Evolutionary conservation across 768 basidiomycete species (phyloP), one percentile per base, ranked within the genome.

Genomic region (Boletus pseudopeckii): DNA sequence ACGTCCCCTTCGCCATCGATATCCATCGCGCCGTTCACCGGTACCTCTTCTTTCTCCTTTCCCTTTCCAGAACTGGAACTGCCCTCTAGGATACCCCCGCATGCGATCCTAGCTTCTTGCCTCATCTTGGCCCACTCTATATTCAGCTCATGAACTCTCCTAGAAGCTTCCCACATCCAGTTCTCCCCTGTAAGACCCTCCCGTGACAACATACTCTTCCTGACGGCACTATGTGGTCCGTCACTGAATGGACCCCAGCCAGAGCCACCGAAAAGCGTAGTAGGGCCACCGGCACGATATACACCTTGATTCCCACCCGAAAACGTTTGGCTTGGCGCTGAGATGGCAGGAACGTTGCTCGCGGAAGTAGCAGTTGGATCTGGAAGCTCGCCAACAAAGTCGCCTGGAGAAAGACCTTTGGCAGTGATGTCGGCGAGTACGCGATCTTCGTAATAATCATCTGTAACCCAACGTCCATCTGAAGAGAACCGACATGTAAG

Each of bases 361-460:
- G 73, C 66, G 0, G 76, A 76, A 3, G 77, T 62, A 3, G 81
- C 81, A 46, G 84, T 81, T 17, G 90, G 84, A 54, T 92, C 88
- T 33, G 85, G 82, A 18, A 94, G 82, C 57, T 95, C 87, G 50
- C 88, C 89, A 18, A 95, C 93, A 7, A 75, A 80, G 48, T 92
- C 88, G 13, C 90, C 89, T 0, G 95, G 80, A 58, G 88, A 86
- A 60, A 92, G 78, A 7, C 93, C 95, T 33, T 85, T 83, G n/a
- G 82, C 82, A 4, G 84, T 80, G 62, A 91, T 88, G 42, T 92
- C 89, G 55, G 80, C 83, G 1, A 85, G 78, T 0, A 82, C 81
- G 52, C 89, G 89, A 38, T 87, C 88, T 70, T 99, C 97, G 72
- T 92, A 92, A 69, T 99, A 99, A 72, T 98, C 97, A 65, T 98